These are phyloP conservation scores for Phytopythium cucurbitacearum DNA, from an alignment of 352 stramenopile species.

Conservation along the genomic window DNA sequence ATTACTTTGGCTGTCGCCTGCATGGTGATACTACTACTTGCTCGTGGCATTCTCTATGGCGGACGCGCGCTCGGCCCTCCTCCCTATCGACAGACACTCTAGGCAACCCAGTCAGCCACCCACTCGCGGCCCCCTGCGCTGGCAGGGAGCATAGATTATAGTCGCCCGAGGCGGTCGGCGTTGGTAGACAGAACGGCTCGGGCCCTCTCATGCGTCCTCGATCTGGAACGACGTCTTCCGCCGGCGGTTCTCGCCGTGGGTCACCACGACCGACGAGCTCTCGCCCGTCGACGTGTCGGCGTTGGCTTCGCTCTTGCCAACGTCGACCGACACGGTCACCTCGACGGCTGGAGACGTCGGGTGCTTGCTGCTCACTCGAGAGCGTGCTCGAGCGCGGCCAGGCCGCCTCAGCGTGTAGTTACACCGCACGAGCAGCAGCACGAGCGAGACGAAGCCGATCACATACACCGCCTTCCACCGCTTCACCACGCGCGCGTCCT, in stretches of 20 bases:
- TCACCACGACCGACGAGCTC: conserved; percentile 4
- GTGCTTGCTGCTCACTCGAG: conserved; percentile 2
- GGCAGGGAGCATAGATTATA: too few species aligned
- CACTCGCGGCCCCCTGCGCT: too few species aligned
- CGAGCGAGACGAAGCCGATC: conserved; percentile 1
- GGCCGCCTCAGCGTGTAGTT: neutral
- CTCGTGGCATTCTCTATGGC: too few species aligned
- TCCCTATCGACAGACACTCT: too few species aligned
- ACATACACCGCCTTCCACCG: neutral
- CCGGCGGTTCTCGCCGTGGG: conserved; percentile 4
- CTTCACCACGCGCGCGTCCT: neutral
- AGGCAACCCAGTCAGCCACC: too few species aligned
- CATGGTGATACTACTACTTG: too few species aligned
- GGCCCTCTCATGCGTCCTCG: conserved; percentile 1
- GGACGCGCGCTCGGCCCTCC: too few species aligned
- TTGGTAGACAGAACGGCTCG: too few species aligned
- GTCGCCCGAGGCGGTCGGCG: too few species aligned
- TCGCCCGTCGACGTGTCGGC: neutral
- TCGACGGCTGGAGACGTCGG: conserved; percentile 2
- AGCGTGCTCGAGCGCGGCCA: neutral
- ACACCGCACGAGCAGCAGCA: neutral
- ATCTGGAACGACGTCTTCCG: conserved; percentile 7
- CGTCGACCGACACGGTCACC: conserved; percentile 3
- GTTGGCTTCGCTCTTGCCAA: neutral
- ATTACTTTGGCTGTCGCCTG: too few species aligned